These are phyloP conservation scores for Rhizopogon roseolus DNA, from an alignment of 768 basidiomycete genomes.

Conservation along the genomic window DNA sequence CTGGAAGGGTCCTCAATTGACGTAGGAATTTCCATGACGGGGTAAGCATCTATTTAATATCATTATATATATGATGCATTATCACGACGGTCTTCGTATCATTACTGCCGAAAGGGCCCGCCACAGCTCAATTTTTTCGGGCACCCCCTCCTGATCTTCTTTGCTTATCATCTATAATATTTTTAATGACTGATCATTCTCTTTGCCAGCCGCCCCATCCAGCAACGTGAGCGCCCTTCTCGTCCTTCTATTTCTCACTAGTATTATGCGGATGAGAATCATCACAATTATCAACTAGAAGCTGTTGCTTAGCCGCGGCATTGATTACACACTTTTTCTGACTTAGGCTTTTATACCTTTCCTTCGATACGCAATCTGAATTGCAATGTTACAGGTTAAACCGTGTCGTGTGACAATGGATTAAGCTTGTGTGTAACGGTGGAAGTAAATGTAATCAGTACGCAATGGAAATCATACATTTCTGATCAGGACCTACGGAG, in stretches of 20 bases:
- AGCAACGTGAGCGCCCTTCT: neutral
- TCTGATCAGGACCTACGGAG: neutral
- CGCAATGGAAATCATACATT: neutral
- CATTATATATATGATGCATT: conserved; percentile 51
- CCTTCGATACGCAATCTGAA: neutral
- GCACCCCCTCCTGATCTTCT: conserved; percentile 69
- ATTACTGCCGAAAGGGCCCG: conserved; percentile 84
- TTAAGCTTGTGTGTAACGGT: neutral
- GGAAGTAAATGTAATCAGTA: neutral
- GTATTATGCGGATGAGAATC: conserved; percentile 16
- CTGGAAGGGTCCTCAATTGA: too few species aligned
- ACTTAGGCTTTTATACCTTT: conserved; percentile 9
- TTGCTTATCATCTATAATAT: conserved; percentile 1
- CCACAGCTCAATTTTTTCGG: conserved; percentile 83
- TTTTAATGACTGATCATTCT: conserved; percentile 4
- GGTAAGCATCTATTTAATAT: conserved; percentile 25
- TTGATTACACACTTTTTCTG: conserved; percentile 48
- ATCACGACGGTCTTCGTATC: conserved; percentile 95
- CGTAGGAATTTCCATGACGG: conserved; percentile 9
- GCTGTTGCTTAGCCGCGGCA: conserved; percentile 79
- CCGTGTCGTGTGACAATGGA: too few species aligned
- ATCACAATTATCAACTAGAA: conserved; percentile 74
- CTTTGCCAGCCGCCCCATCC: neutral
- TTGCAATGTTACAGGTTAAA: neutral
- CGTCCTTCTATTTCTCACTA: neutral